Base-by-base conservation (phyloP, 768 basidiomycete genomes). In the Termitomyces sp. region DNA sequence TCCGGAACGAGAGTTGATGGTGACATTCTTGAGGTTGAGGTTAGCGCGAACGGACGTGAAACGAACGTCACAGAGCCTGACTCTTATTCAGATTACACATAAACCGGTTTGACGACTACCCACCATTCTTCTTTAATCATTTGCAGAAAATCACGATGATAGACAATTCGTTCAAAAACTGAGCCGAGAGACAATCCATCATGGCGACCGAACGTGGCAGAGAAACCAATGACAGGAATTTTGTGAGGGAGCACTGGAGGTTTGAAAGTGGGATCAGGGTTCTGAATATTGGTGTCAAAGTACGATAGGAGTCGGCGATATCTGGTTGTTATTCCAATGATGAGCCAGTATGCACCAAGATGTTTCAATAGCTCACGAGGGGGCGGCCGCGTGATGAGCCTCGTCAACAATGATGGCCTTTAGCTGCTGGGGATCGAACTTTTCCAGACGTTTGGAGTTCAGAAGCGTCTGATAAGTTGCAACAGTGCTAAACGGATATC, bases 81-180 rank as follows among this genome's bases (percentile, higher is more conserved):
- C 40, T 21, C 49, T 54, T 28, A 31, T 38, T 54, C 30, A 49
- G 45, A 15, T 28, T 47, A 15, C 81, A 58, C 23, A 26, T 19
- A 59, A 35, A 59, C 46, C 54, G 28, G 43, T 56, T 55, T 28
- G 37, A 33, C 7, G 40, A 31, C 14, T 7, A 55, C 72, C 42
- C 62, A 87, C 94, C 95, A 98, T 68, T 91, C 81, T 53, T 94
- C 94, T 61, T 87, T 85, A 59, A 98, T 89, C 94, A 98, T 95
- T 51, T 91, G 85, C 12, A 92, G 69, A 63, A 97, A 93, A 62
- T 93, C 91, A 17, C 84, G 82, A 67, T 98, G 95, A 67, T 92
- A 98, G 0, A 97, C 95, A 53, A 98, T 94, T 49, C 79, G 78
- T 65, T 97, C 84, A 64, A 96, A 98, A 1, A 97, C 87, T 2